phyloP scores from a whole-genome alignment of 495 filamentous ascomycete species.

The Aspergillus diversus region DNA sequence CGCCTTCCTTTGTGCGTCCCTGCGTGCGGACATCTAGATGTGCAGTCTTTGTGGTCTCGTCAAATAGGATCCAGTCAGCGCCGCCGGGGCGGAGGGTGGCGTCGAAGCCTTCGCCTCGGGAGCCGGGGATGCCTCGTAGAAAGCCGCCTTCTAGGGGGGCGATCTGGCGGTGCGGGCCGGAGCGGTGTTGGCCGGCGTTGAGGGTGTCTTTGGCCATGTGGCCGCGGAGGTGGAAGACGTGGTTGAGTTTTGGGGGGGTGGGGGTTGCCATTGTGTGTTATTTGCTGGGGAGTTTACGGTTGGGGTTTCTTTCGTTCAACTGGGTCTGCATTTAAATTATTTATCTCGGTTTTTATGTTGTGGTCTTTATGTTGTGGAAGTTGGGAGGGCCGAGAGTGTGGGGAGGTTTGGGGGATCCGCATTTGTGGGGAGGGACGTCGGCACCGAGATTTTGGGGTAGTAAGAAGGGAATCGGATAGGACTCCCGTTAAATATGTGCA shows the following conservation, averaged over 20 bases:
- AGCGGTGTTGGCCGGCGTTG: not conserved
- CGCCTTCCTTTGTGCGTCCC: not conserved
- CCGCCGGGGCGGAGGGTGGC: not conserved
- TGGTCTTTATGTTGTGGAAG: too few relatives aligned
- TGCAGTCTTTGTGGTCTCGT: not conserved
- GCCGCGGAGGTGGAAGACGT: not conserved
- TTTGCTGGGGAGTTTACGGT: too few relatives aligned
- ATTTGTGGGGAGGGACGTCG: too few relatives aligned
- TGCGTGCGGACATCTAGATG: not conserved
- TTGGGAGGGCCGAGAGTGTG: too few relatives aligned
- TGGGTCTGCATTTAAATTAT: too few relatives aligned
- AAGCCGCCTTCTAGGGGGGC: not conserved
- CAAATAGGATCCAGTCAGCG: too few relatives aligned
- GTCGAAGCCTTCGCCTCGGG: not conserved
- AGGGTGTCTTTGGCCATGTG: not conserved
- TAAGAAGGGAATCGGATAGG: too few relatives aligned
- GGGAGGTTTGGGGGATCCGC: too few relatives aligned
- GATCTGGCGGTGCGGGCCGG: not conserved
- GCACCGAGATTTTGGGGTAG: too few relatives aligned
- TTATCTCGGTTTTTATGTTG: too few relatives aligned
- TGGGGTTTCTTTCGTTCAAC: not conserved
- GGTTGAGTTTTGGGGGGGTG: not conserved
- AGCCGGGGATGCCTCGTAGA: not conserved
- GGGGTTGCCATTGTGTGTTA: conserved; percentile 2
- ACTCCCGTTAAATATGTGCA: too few relatives aligned